A percentile compares a stretch with the other conserved stretches of the same genome.
Evolutionary conservation across 164 flowering plant genomes (phyloP).

Genomic region (Berberis vulgaris): DNA sequence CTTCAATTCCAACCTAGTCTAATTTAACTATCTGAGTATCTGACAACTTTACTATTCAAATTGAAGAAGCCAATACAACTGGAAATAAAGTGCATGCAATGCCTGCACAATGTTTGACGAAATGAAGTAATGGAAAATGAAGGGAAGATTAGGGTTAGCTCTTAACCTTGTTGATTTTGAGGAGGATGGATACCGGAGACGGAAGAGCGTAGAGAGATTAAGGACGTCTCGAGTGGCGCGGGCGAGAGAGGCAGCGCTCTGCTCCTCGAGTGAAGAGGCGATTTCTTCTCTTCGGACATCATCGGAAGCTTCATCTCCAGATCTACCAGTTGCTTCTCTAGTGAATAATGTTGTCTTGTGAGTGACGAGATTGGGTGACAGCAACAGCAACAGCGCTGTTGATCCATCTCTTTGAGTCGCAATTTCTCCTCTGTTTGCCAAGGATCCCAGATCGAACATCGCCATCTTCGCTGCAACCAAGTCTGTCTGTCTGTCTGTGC

Average conservation of each 20-base stretch:
- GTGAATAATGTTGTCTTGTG: conserved; percentile 61
- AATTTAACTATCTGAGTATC: too few relatives aligned
- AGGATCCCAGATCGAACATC: conserved; percentile 84
- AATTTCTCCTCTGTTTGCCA: conserved; percentile 87
- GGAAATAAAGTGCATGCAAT: too few relatives aligned
- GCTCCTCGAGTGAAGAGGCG: conserved; percentile 90
- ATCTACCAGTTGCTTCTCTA: conserved; percentile 85
- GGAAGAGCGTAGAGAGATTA: conserved; percentile 66
- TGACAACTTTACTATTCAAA: neutral
- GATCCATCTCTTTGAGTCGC: conserved; percentile 94
- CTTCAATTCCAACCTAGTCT: too few relatives aligned
- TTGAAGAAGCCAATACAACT: too few relatives aligned
- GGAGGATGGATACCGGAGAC: conserved; percentile 73
- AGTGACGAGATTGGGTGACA: conserved; percentile 58
- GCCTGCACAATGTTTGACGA: too few relatives aligned
- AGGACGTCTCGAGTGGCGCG: conserved; percentile 92
- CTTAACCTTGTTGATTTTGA: conserved; percentile 77
- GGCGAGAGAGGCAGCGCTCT: conserved; percentile 74
- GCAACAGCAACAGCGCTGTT: conserved; percentile 55
- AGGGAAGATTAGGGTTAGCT: too few relatives aligned
- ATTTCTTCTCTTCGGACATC: conserved; percentile 95
- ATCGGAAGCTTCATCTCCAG: conserved; percentile 97
- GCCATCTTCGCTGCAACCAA: too few relatives aligned
- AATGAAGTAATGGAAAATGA: too few relatives aligned
- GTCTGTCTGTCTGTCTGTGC: too few relatives aligned